These are phyloP conservation scores for Penicillium fimorum DNA, from an alignment of 495 filamentous ascomycete species.

Conservation along the genomic window DNA sequence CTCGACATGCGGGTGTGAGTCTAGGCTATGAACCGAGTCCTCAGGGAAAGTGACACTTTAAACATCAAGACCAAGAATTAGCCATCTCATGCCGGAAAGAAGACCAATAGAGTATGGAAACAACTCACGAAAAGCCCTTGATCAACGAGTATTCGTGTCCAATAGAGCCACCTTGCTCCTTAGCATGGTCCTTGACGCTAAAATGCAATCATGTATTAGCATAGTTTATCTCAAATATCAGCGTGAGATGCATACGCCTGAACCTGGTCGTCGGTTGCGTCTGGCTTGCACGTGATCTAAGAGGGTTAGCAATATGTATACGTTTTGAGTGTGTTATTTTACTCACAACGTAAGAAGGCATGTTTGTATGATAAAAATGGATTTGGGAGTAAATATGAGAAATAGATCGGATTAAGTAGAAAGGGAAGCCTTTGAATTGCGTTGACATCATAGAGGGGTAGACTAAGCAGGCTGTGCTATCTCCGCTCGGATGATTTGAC, in stretches of 20 bases:
- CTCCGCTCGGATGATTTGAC: constrained; percentile 1
- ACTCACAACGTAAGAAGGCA: constrained; percentile 8
- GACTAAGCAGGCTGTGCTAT: constrained; percentile 1
- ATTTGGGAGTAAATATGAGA: not conserved
- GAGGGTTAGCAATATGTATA: not conserved
- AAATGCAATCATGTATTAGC: not conserved
- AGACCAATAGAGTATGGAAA: not conserved
- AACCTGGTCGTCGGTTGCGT: constrained; percentile 1
- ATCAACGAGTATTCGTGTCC: constrained; percentile 7
- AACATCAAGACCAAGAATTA: not conserved
- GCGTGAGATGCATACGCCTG: constrained; percentile 1
- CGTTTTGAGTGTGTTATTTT: not conserved
- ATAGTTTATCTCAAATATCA: not conserved
- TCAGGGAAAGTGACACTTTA: not conserved
- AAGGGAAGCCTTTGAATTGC: not conserved
- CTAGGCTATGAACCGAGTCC: not conserved
- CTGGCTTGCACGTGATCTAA: constrained; percentile 5
- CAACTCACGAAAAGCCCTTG: constrained; percentile 13
- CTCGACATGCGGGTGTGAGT: constrained; percentile 4
- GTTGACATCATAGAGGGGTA: constrained; percentile 16
- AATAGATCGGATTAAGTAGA: not conserved
- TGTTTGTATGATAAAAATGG: not conserved
- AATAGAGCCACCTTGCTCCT: constrained; percentile 3
- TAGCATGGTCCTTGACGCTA: constrained; percentile 3
- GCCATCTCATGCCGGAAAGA: not conserved